These are phyloP conservation scores for Aspergillus sojae DNA, from an alignment of 2,329 filamentous ascomycete genomes.

Conservation along the genomic window DNA sequence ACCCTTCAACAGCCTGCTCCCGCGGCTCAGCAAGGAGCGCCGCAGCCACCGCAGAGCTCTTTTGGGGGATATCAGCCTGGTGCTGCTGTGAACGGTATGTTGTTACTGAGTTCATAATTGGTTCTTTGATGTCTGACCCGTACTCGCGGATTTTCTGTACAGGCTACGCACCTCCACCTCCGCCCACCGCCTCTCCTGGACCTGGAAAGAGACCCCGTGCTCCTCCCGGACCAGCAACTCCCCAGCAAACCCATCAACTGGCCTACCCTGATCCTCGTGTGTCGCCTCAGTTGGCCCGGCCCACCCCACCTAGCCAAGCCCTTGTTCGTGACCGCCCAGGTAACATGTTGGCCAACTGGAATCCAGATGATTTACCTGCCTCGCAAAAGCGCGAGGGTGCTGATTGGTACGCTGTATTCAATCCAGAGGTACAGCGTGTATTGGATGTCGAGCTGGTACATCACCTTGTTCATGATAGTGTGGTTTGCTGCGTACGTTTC, in stretches of 20 bases:
- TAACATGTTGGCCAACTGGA: constrained; percentile 80
- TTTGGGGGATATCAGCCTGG: constrained; percentile 71
- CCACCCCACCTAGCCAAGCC: constrained; percentile 66
- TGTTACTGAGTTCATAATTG: constrained; percentile 26
- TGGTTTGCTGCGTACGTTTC: constrained; percentile 97
- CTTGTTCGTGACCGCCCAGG: constrained; percentile 56
- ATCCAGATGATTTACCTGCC: constrained; percentile 80
- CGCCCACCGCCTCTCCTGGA: constrained; percentile 83
- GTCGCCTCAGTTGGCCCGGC: constrained; percentile 85
- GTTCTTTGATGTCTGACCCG: constrained; percentile 52
- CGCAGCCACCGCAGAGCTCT: constrained; percentile 71
- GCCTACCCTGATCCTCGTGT: constrained; percentile 81
- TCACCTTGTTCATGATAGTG: constrained; percentile 89
- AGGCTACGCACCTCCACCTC: constrained; percentile 81
- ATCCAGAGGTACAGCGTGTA: constrained; percentile 83
- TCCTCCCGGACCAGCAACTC: constrained; percentile 73
- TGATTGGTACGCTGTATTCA: constrained; percentile 98
- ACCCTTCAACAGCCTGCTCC: constrained; percentile 62
- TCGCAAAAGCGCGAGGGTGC: constrained; percentile 85
- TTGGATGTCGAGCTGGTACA: constrained; percentile 94
- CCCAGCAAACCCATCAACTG: constrained; percentile 85
- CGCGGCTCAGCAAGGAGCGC: constrained; percentile 61
- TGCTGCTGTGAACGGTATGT: constrained; percentile 64
- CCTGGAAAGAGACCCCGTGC: constrained; percentile 73
- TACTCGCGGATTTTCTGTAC: constrained; percentile 30